A percentile compares a stretch with the other conserved stretches of the same genome.
Conservation (phyloP, 306 rosid species). For the Arachis hypogaea region DNA sequence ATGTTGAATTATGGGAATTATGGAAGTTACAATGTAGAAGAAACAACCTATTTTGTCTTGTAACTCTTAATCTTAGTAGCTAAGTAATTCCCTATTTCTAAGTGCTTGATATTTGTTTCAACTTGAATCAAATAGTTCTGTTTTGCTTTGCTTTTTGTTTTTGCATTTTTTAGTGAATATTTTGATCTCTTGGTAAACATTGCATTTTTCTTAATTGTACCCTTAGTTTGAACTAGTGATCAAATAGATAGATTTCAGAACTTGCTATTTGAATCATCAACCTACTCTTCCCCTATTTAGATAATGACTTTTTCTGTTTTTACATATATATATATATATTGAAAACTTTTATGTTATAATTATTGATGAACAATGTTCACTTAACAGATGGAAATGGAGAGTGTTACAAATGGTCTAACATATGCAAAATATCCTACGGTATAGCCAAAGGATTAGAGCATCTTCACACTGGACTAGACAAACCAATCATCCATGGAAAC, state of each 20-base stretch:
- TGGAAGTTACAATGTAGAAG: conserved; percentile 4
- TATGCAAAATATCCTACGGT: conserved; percentile 64
- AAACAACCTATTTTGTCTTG: conserved; percentile 15
- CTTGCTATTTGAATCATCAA: conserved; percentile 22
- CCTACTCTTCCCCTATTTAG: conserved; percentile 1
- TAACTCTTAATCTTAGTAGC: neutral
- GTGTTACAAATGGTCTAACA: conserved; percentile 67
- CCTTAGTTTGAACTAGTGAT: conserved; percentile 9
- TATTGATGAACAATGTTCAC: conserved; percentile 38
- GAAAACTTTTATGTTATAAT: neutral
- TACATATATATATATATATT: neutral
- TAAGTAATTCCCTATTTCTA: neutral
- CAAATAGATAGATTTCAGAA: conserved; percentile 26
- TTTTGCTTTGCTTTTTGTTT: neutral
- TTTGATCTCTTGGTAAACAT: neutral
- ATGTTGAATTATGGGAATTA: conserved; percentile 30
- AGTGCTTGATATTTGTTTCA: conserved; percentile 8
- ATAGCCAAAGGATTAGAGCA: conserved; percentile 82
- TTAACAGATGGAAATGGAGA: conserved; percentile 66
- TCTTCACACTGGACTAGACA: conserved; percentile 70
- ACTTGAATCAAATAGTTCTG: neutral
- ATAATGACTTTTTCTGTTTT: neutral
- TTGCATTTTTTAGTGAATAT: conserved; percentile 10
- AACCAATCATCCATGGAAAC: conserved; percentile 82
- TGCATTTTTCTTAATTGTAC: neutral